Conservation (phyloP, 495 filamentous ascomycete species). For the Aspergillus bertholletiae region DNA sequence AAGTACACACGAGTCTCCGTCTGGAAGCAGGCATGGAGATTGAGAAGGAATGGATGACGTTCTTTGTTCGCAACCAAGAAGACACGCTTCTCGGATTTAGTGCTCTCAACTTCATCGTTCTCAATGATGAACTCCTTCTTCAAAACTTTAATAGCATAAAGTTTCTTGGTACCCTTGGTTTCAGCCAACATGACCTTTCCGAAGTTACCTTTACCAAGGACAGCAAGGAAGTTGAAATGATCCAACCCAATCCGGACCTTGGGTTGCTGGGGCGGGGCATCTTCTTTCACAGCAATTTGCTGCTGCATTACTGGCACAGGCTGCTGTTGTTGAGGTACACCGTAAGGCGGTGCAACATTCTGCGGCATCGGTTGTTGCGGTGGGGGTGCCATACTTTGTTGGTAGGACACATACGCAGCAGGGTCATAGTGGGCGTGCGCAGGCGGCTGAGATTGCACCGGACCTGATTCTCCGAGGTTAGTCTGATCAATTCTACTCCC, state of each 20-base stretch:
- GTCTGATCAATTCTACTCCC: not conserved
- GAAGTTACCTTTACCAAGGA: slow-evolving; percentile 98
- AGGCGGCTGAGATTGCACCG: slow-evolving; percentile 47
- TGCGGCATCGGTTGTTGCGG: slow-evolving; percentile 15
- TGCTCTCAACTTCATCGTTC: slow-evolving; percentile 99
- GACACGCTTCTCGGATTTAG: slow-evolving; percentile 94
- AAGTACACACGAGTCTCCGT: slow-evolving; percentile 99
- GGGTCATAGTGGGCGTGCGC: slow-evolving; percentile 69
- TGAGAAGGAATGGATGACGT: slow-evolving; percentile 93
- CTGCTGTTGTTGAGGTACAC: slow-evolving; percentile 46
- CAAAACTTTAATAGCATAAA: slow-evolving; percentile 98
- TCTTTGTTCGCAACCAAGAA: slow-evolving; percentile 98
- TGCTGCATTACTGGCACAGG: slow-evolving; percentile 21
- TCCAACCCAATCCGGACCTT: slow-evolving; percentile 87
- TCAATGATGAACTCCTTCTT: slow-evolving; percentile 99
- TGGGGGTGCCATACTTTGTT: slow-evolving; percentile 28
- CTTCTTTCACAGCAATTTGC: slow-evolving; percentile 41
- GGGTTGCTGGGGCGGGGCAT: slow-evolving; percentile 56
- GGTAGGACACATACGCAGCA: slow-evolving; percentile 63
- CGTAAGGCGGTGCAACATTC: slow-evolving; percentile 25
- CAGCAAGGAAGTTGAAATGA: slow-evolving; percentile 98
- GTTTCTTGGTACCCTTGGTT: slow-evolving; percentile 83
- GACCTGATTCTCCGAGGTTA: slow-evolving; percentile 13
- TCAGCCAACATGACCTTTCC: slow-evolving; percentile 99
- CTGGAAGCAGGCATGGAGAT: slow-evolving; percentile 97